Evolutionary conservation across 163 green algal genomes (phyloP).

Genomic region (Botryococcus braunii): DNA sequence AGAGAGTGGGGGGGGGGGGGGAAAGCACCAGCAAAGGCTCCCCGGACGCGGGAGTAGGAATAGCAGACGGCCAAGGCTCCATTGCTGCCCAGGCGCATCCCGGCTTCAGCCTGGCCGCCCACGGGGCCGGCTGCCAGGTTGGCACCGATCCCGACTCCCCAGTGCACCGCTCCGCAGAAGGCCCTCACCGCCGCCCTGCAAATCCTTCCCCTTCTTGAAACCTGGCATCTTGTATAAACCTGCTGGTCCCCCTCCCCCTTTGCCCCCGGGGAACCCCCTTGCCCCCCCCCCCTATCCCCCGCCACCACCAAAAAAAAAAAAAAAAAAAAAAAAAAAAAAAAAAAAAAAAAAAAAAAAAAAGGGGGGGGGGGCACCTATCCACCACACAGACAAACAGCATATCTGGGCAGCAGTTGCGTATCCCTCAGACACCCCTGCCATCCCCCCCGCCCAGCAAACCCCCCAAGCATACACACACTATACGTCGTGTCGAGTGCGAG

Average conservation of each 20-base stretch:
- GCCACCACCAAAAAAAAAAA: not conserved
- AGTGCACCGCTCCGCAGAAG: conserved; percentile 25
- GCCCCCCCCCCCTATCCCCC: no score
- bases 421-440: no score
- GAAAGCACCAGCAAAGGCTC: conserved; percentile 46
- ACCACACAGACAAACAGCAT: no score
- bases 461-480: no score
- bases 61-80: conserved; percentile 21
- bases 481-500: no score
- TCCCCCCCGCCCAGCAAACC: no score
- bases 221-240: no score
- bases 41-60: conserved; percentile 48
- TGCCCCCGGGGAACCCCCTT: no score
- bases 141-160: conserved; percentile 37
- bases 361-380: not conserved
- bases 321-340: not conserved
- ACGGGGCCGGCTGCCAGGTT: conserved; percentile 44
- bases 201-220: no score
- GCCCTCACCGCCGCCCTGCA: conserved; percentile 20
- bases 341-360: not conserved
- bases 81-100: conserved; percentile 15
- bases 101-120: conserved; percentile 38
- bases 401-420: no score
- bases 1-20: not conserved
- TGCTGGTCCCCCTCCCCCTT: no score